Evolutionary conservation across 169 alveolate species (phyloP).

Genomic region (Plasmodium ovale): DNA sequence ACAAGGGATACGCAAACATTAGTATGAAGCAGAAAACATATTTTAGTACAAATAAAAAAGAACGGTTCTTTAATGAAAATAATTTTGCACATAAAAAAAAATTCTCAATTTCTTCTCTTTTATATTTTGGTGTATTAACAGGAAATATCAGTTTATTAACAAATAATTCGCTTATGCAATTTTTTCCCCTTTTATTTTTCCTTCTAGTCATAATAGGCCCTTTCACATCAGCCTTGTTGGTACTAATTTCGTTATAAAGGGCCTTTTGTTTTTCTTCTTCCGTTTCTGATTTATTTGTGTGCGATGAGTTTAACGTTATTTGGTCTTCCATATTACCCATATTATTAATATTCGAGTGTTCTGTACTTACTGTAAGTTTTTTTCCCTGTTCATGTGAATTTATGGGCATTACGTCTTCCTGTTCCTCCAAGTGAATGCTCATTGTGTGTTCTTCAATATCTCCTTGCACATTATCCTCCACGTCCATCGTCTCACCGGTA

Average conservation of each 20-base stretch:
- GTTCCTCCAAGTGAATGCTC: not conserved
- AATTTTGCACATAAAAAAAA: slow-evolving; percentile 62
- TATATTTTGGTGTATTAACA: slow-evolving; percentile 44
- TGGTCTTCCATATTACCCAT: not conserved
- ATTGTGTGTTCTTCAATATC: not conserved
- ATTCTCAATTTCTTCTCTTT: slow-evolving; percentile 27
- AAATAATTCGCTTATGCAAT: slow-evolving; percentile 27
- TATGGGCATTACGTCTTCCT: not conserved
- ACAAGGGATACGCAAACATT: slow-evolving; percentile 51
- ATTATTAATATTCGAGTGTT: not conserved
- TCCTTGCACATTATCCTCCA: no score
- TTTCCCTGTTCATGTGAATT: not conserved
- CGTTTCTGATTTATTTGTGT: not conserved
- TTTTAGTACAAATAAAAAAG: slow-evolving; percentile 17
- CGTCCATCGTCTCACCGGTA: no score
- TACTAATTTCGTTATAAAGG: not conserved
- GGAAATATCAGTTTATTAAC: slow-evolving; percentile 19
- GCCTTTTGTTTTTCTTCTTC: not conserved
- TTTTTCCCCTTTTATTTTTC: not conserved
- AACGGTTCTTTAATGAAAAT: not conserved
- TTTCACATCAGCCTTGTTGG: not conserved
- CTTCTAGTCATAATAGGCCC: not conserved
- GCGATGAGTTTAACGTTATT: not conserved
- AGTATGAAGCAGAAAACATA: slow-evolving; percentile 15
- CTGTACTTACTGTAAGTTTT: not conserved